Percentiles rank a stretch among this genome's conserved stretches.
Evolutionary conservation across 805 yeast genomes (phyloP).

Genomic region (Metschnikowia rubicola): DNA sequence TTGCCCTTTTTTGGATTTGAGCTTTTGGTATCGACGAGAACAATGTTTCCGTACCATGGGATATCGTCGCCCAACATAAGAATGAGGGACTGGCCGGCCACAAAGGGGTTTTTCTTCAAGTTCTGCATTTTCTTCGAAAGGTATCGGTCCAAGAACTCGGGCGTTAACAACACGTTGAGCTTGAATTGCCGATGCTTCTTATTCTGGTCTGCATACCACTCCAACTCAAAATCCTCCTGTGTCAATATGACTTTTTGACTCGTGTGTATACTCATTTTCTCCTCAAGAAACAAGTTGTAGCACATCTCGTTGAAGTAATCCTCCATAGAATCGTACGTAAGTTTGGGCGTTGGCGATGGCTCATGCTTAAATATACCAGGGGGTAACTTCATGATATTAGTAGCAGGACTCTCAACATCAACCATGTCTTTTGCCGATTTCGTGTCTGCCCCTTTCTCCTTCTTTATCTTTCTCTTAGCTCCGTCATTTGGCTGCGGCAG

Average conservation of each 20-base stretch:
- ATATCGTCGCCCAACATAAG: slow-evolving; percentile 49
- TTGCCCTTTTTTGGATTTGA: slow-evolving; percentile 9
- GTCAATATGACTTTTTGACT: slow-evolving; percentile 36
- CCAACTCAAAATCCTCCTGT: slow-evolving; percentile 44
- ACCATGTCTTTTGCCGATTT: too few species aligned
- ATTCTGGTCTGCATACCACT: slow-evolving; percentile 49
- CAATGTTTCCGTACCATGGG: slow-evolving; percentile 58
- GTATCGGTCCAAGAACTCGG: slow-evolving; percentile 47
- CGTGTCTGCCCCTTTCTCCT: too few species aligned
- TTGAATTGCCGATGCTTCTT: slow-evolving; percentile 40
- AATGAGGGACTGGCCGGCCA: slow-evolving; percentile 55
- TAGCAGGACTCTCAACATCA: too few species aligned
- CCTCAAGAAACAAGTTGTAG: slow-evolving; percentile 61
- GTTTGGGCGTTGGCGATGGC: slow-evolving; percentile 39
- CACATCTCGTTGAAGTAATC: slow-evolving; percentile 58
- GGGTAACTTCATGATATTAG: slow-evolving; percentile 16
- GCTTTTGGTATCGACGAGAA: slow-evolving; percentile 31
- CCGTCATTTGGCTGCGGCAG: too few species aligned
- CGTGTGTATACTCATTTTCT: slow-evolving; percentile 38
- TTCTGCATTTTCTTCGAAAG: slow-evolving; percentile 49
- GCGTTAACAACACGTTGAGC: slow-evolving; percentile 41
- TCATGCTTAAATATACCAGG: slow-evolving; percentile 28
- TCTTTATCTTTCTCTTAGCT: too few species aligned
- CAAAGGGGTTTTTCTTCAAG: slow-evolving; percentile 57
- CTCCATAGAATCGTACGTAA: slow-evolving; percentile 47